Base-by-base conservation (phyloP, 306 rosid species). In the Acacia confusa region DNA sequence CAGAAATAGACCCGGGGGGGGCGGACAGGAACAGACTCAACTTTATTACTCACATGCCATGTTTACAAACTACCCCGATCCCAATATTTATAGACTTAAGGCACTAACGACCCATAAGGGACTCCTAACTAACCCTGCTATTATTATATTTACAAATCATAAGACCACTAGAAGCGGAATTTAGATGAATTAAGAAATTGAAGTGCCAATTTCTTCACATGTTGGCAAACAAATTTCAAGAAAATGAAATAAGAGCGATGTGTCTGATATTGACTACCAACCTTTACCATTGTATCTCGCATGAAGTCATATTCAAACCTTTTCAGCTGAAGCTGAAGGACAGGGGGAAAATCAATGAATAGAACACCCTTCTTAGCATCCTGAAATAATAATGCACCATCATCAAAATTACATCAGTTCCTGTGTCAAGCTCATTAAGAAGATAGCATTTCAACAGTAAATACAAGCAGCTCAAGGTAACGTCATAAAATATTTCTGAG, bases 211-310 rank as follows among this genome's bases (percentile, higher is more conserved):
- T 10, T n/a, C 76, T 58, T 25, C 44, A 74, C 19, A 50, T 41
- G 50, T 28, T 22, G 60, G 38, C 36, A 58, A 57, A 83, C 61
- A 8, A 61, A 64, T n/a, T 32, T 20, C 32, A 68, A 72, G 27
- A 64, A 34, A 41, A 4, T 11, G 75, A 28, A 60, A 52, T 28
- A 60, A 20, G 4, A 85, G 40, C 3, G 60, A 66, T 47, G 50
- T 28, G 34, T 27, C 60, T 41, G 43, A 75, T 38, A 75, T 38
- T 79, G 75, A 81, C 53, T 71, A 80, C 93, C 73, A 72, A 94
- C 98, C 98, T 94, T 94, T 45, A 94, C 97, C 98, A 94, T 94
- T 16, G 98, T 92, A 84, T 94, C 98, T 65, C 95, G 87, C 92
- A 94, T 87, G 82, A 94, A 94, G 68, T 94, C 98, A 79, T 94